Evolutionary conservation across 148 eudicot genomes (phyloP).

Genomic region (Polygonum aviculare): DNA sequence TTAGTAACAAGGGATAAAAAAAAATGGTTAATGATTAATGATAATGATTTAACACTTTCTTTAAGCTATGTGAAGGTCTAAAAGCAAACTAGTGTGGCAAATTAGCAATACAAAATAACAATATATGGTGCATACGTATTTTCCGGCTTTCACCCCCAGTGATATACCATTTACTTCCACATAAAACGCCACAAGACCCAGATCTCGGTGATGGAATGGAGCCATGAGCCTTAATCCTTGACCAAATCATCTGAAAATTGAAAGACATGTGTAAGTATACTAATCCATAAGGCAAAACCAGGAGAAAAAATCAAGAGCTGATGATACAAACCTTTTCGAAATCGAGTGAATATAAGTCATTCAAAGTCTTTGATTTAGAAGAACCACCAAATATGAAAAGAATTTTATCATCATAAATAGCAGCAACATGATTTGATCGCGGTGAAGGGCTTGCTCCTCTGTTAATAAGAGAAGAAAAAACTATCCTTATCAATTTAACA

Average conservation of each 20-base stretch:
- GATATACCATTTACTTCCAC: slow-evolving; percentile 95
- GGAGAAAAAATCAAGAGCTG: neutral
- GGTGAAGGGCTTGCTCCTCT: slow-evolving; percentile 89
- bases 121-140: slow-evolving; percentile 45
- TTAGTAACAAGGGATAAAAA: neutral
- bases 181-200: slow-evolving; percentile 86
- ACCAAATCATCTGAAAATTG: slow-evolving; percentile 72
- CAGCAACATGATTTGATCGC: slow-evolving; percentile 83
- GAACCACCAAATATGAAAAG: slow-evolving; percentile 86
- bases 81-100: neutral
- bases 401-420: slow-evolving; percentile 75
- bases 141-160: slow-evolving; percentile 90
- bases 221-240: slow-evolving; percentile 74
- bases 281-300: neutral
- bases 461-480: slow-evolving; percentile 1
- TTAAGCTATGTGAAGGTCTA: neutral
- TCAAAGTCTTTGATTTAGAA: slow-evolving; percentile 71
- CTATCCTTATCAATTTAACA: too few relatives aligned
- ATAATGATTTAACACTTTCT: neutral
- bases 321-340: slow-evolving; percentile 64
- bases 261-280: neutral
- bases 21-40: neutral
- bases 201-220: slow-evolving; percentile 95
- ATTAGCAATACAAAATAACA: slow-evolving; percentile 1
- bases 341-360: slow-evolving; percentile 83